These are phyloP conservation scores for Entrophospora sp. DNA, from an alignment of 192 early-diverging fungal genomes.

Conservation along the genomic window DNA sequence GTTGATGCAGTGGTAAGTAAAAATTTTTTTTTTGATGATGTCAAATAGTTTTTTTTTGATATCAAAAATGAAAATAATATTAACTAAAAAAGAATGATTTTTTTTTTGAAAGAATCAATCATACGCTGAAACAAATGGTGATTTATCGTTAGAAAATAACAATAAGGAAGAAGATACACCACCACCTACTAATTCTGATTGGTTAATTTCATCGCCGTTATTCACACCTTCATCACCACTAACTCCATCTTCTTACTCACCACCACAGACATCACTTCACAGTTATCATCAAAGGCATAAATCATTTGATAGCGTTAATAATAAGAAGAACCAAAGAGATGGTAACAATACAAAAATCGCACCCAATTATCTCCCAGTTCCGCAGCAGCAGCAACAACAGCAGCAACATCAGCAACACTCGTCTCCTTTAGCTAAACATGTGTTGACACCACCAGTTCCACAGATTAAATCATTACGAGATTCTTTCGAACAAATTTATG, in stretches of 20 bases:
- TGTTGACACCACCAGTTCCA: not conserved
- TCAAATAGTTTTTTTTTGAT: too few species aligned
- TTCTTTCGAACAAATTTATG: not conserved
- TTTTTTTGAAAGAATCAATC: not conserved
- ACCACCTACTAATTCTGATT: not conserved
- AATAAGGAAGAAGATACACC: not conserved
- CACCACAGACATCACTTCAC: too few species aligned
- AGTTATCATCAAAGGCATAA: too few species aligned
- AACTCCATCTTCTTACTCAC: not conserved
- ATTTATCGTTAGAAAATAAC: not conserved
- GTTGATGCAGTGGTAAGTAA: constrained; percentile 49
- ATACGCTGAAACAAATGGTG: not conserved
- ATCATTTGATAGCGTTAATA: too few species aligned
- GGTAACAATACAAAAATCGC: too few species aligned
- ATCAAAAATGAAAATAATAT: too few species aligned
- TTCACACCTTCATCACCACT: not conserved
- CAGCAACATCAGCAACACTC: too few species aligned
- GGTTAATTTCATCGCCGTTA: constrained; percentile 1
- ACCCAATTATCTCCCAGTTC: too few species aligned
- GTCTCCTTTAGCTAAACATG: not conserved
- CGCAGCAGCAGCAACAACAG: too few species aligned
- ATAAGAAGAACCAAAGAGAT: too few species aligned
- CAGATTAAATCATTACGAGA: not conserved
- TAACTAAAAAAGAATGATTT: too few species aligned
- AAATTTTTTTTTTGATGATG: too few species aligned